Evolutionary conservation across 2,329 filamentous ascomycete genomes (phyloP), one percentile per base, ranked within the genome.

Genomic region (Penicillium sp.): DNA sequence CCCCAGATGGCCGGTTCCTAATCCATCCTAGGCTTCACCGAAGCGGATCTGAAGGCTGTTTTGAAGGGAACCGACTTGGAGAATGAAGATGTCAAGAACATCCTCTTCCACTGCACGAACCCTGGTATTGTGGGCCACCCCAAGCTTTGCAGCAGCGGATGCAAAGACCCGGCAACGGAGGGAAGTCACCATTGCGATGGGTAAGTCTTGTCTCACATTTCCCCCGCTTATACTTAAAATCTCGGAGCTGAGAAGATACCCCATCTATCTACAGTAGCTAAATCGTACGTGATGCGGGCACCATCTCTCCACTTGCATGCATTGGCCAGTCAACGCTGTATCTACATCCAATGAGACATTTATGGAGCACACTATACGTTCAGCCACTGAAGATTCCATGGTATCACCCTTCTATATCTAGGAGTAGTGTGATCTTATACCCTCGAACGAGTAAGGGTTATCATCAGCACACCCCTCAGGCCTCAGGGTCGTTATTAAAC

Each of bases 81-180:
- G 54, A 66, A 67, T 1, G 64, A 69, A 38, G 63, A 68, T 12
- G 6, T 74, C 14, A 64, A 69, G 28, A 69, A 72, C 20, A 57
- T 75, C n/a, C 65, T 75, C 2, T 74, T 72, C 55, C 73, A 75
- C 48, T 75, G 73, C 63, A 75, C 62, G 58, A 75, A 75, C 47
- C 73, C 73, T 1, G 73, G 73, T 0, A 61, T 63, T 22, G 67
- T 75, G 20, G 73, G 73, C 1, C 71, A 74, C 53, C 63, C 71
- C 1, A 72, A 74, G 67, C 56, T 73, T 2, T 75, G 73, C 62
- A 20, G 43, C 6, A 68, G 61, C 43, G 72, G 71, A 37, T 75
- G 72, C 65, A 60, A 62, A 59, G 61, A 67, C 47, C 59, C 68
- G 7, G 58, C 41, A 20, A 54, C 60, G n/a, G 71, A 72, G 60